phyloP scores from a whole-genome alignment of 2,329 filamentous ascomycete species.

The Sporothrix mexicana region DNA sequence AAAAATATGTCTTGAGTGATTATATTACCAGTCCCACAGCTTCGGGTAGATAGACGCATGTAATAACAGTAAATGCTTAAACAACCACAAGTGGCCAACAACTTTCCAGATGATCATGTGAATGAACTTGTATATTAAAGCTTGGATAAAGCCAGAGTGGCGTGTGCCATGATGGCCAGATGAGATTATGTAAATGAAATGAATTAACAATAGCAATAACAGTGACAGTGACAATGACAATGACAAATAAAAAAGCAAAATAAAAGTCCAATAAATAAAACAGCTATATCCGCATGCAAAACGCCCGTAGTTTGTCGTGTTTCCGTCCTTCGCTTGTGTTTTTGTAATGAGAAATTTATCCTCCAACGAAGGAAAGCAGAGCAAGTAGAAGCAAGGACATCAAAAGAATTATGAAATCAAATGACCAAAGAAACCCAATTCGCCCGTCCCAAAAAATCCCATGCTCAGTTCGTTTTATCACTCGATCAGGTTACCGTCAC shows the following conservation, averaged over 20 bases:
- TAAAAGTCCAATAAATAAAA: background rate
- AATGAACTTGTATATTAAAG: constrained; percentile 4
- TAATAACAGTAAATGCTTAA: background rate
- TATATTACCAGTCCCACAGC: no score
- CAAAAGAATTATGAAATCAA: constrained; percentile 10
- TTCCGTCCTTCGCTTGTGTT: constrained; percentile 24
- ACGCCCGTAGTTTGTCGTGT: constrained; percentile 25
- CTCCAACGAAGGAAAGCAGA: constrained; percentile 11
- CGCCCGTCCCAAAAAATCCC: background rate
- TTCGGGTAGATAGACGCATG: background rate
- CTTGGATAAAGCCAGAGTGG: constrained; percentile 6
- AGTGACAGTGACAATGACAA: background rate
- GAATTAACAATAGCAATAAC: background rate
- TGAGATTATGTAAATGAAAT: background rate
- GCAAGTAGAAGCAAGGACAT: background rate
- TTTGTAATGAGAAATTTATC: constrained; percentile 19
- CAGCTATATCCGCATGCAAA: constrained; percentile 8
- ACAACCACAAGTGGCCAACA: background rate
- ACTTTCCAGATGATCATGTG: background rate
- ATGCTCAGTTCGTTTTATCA: background rate
- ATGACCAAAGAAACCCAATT: constrained; percentile 1
- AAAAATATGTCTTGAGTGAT: background rate
- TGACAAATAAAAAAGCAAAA: background rate
- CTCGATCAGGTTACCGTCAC: background rate
- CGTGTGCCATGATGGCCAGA: background rate